Evolutionary conservation across 257 asterid genomes (phyloP).

Genomic region (Fraxinus cuspidata): DNA sequence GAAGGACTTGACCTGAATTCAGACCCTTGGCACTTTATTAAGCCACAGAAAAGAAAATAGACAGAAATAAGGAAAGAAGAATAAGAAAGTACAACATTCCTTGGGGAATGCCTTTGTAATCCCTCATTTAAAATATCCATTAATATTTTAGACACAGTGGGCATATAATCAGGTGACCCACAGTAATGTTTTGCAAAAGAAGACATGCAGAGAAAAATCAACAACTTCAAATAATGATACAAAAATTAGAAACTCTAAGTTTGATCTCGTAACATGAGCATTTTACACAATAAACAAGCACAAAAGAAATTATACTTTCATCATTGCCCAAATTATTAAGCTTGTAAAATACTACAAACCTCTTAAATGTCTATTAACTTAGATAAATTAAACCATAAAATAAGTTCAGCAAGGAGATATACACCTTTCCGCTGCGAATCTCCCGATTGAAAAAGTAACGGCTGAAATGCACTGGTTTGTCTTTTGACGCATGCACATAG

Average conservation of each 20-base stretch:
- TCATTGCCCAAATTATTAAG: not conserved
- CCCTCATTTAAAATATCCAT: constrained; percentile 5
- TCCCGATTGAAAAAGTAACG: constrained; percentile 92
- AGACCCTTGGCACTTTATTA: not conserved
- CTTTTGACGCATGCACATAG: constrained; percentile 95
- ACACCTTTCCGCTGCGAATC: constrained; percentile 89
- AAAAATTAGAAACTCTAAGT: constrained; percentile 11
- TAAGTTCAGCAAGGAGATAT: constrained; percentile 24
- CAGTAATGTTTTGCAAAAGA: constrained; percentile 16
- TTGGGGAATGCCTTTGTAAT: not conserved
- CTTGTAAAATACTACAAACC: constrained; percentile 11
- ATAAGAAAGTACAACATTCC: not conserved
- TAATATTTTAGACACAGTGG: not conserved
- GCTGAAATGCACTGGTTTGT: constrained; percentile 91
- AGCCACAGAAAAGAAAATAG: not conserved
- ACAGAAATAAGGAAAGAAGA: not conserved
- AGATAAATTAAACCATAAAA: not conserved
- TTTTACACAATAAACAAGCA: constrained; percentile 4
- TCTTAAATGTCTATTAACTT: not conserved
- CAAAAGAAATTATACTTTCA: not conserved
- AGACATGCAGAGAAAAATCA: constrained; percentile 4
- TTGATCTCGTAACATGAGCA: not conserved
- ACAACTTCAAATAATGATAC: not conserved
- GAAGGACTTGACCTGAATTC: not conserved
- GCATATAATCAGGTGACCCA: constrained; percentile 8